Percentiles rank a stretch among this genome's conserved stretches.
Conservation (phyloP, 2,329 filamentous ascomycete genomes). For the Zymoseptoria ardabiliae region DNA sequence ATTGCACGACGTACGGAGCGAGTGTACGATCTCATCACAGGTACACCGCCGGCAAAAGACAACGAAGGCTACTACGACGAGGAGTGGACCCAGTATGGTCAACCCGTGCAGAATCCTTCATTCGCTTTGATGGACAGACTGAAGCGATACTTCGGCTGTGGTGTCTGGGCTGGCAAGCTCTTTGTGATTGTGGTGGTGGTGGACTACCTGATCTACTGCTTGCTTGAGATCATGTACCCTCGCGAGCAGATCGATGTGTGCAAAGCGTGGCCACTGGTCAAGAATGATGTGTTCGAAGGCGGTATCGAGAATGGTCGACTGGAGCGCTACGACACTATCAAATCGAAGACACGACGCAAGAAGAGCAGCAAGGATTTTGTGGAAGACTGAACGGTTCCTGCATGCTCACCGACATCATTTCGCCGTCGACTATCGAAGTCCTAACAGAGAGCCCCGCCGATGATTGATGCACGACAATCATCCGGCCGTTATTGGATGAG, state of each 20-base stretch:
- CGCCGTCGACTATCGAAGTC: not conserved
- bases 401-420: not conserved
- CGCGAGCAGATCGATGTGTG: constrained; percentile 81
- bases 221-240: constrained; percentile 81
- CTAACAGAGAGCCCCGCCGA: not conserved
- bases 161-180: constrained; percentile 95
- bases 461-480: not conserved
- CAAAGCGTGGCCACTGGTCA: constrained; percentile 66
- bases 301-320: constrained; percentile 4
- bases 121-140: constrained; percentile 90
- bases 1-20: constrained; percentile 89
- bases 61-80: constrained; percentile 85
- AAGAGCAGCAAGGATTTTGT: not conserved
- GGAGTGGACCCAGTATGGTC: constrained; percentile 54
- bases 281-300: constrained; percentile 2
- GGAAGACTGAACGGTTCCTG: not conserved
- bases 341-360: constrained; percentile 9
- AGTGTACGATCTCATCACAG: constrained; percentile 89
- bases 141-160: constrained; percentile 95
- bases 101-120: constrained; percentile 49
- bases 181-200: constrained; percentile 93
- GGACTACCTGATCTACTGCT: constrained; percentile 83
- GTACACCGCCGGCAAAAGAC: constrained; percentile 54
- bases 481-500: not conserved
- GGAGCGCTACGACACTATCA: constrained; percentile 9